Percentiles rank a stretch among this genome's conserved stretches.
Evolutionary conservation across 495 filamentous ascomycete species (phyloP).

Genomic region (Beverwykella pulmonaria): DNA sequence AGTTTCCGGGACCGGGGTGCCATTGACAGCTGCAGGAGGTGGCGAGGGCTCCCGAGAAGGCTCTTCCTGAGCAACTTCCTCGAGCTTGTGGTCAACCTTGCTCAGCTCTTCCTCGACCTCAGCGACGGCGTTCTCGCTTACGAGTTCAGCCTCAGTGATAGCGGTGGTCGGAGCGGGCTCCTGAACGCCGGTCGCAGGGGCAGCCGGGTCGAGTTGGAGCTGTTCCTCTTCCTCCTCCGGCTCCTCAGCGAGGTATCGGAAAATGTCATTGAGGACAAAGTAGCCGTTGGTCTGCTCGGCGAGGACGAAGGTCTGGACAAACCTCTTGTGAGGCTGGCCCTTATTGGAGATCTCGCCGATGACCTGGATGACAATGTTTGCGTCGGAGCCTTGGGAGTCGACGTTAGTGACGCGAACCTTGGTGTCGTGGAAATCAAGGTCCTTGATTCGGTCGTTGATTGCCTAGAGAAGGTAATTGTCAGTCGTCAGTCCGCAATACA

Average conservation of each 20-base stretch:
- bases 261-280: conserved; percentile 97
- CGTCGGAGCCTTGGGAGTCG: conserved; percentile 88
- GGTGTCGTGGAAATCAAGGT: conserved; percentile 92
- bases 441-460: conserved; percentile 91
- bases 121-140: conserved; percentile 44
- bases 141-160: conserved; percentile 37
- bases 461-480: conserved; percentile 55
- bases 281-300: conserved; percentile 96
- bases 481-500: neutral
- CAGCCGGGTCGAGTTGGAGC: conserved; percentile 45
- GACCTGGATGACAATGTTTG: conserved; percentile 93
- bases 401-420: conserved; percentile 98
- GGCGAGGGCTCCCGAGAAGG: conserved; percentile 47
- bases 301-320: conserved; percentile 97
- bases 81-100: conserved; percentile 63
- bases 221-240: conserved; percentile 69
- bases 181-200: conserved; percentile 46
- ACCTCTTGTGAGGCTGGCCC: conserved; percentile 84
- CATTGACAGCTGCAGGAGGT: conserved; percentile 37
- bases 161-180: conserved; percentile 43
- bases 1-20: conserved; percentile 32
- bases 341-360: conserved; percentile 98
- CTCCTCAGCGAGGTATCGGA: conserved; percentile 83
- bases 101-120: conserved; percentile 48
- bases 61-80: conserved; percentile 48